Evolutionary conservation across 2,329 filamentous ascomycete species (phyloP), one percentile per base, ranked within the genome.

Genomic region (Aspergillus eucalypticola): DNA sequence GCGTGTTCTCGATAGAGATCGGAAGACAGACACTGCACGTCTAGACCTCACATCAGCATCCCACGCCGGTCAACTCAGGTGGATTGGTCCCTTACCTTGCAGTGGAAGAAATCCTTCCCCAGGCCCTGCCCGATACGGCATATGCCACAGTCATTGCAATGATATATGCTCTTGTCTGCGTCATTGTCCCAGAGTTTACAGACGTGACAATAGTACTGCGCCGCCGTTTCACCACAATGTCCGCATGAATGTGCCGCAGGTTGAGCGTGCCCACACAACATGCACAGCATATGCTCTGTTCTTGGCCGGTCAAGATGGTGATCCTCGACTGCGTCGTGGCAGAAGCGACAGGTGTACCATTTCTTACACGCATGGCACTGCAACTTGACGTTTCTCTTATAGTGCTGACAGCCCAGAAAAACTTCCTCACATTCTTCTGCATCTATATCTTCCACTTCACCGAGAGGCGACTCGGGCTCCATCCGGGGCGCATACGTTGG

Each of bases 101-200:
- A 99, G 76, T 99, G 95, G 71, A 96, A 93, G 74, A 96, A 99
- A 73, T 99, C 95, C 73, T 96, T 98, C 3, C 95, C 94, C 29
- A 99, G 81, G 1, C 95, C 95, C 74, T 92, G 86, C 1, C 95
- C 95, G 59, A 93, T 88, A 60, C 95, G 86, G 73, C 95, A 99
- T 62, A 99, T 96, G 4, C 95, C 95, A 75, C 95, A 99, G 71
- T 98, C 95, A 70, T 88, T 86, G 75, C 95, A 99, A 74, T 99
- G 95, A 73, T 99, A 99, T 59, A 98, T 96, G 65, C 89, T 90
- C 75, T 96, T 97, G 66, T 87, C 88, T 57, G 88, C 86, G 67
- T 97, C 91, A 71, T 98, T 92, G 71, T 98, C 94, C 95, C 95
- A 99, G 1, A 99, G 83, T 77, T 97, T 97, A 82, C 95, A 99